Conservation (phyloP, 2,329 filamentous ascomycete genomes). For the Hypoxylon sp. region DNA sequence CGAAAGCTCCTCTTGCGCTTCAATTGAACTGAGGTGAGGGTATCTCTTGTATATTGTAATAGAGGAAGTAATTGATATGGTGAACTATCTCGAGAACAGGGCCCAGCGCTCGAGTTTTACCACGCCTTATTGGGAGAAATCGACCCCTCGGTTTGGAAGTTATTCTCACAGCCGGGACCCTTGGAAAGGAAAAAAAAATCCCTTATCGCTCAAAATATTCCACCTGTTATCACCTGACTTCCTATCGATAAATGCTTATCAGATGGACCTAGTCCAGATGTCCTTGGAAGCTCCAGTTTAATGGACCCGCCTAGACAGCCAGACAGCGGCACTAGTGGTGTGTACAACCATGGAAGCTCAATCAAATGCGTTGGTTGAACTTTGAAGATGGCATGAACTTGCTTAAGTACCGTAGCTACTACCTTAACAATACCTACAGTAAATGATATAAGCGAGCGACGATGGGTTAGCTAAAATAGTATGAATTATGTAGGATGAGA, state of each 20-base stretch:
- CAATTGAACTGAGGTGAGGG: slow-evolving; percentile 2
- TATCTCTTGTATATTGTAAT: not conserved
- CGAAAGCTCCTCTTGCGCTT: not conserved
- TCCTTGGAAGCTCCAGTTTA: slow-evolving; percentile 9
- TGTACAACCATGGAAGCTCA: slow-evolving; percentile 8
- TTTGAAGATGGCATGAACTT: slow-evolving; percentile 3
- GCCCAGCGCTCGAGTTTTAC: slow-evolving; percentile 8
- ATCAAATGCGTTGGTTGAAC: slow-evolving; percentile 18
- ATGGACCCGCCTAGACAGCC: slow-evolving; percentile 15
- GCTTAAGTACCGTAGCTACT: slow-evolving; percentile 13
- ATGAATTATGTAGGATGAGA: too few species aligned
- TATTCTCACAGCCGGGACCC: slow-evolving; percentile 16
- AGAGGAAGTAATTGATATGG: not conserved
- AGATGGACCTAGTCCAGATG: slow-evolving; percentile 19
- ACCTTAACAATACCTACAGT: slow-evolving; percentile 3
- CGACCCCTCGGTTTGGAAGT: slow-evolving; percentile 27
- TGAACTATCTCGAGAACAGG: not conserved
- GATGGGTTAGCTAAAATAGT: too few species aligned
- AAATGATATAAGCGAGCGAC: too few species aligned
- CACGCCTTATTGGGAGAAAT: slow-evolving; percentile 16
- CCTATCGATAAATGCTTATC: slow-evolving; percentile 40
- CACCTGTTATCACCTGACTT: slow-evolving; percentile 24
- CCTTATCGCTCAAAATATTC: slow-evolving; percentile 45
- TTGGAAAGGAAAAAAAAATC: slow-evolving; percentile 43
- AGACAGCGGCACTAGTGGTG: slow-evolving; percentile 19